Evolutionary conservation across 1,284 basidiomycete species (phyloP).

Genomic region (Puccinia brachypodii): DNA sequence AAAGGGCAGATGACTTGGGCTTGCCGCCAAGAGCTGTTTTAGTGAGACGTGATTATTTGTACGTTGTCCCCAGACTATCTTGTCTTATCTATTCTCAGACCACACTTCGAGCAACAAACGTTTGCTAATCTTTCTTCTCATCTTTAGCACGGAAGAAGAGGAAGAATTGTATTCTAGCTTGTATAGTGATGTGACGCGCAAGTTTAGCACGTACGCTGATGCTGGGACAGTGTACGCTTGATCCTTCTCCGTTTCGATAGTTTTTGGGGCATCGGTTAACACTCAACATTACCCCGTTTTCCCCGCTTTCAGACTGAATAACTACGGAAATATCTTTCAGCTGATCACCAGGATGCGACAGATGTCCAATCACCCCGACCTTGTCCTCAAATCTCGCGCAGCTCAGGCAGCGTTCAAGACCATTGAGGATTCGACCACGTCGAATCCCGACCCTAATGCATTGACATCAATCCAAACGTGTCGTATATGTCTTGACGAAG

Average conservation of each 20-base stretch:
- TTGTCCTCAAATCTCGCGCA: conserved; percentile 84
- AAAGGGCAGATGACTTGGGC: conserved; percentile 95
- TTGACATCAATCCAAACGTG: conserved; percentile 67
- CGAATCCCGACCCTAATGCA: conserved; percentile 55
- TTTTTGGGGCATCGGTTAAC: background rate
- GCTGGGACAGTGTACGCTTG: conserved; percentile 67
- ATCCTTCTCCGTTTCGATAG: background rate
- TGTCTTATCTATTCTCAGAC: conserved; percentile 63
- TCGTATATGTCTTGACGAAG: conserved; percentile 92
- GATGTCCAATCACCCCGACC: conserved; percentile 68
- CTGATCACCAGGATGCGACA: conserved; percentile 50
- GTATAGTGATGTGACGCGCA: conserved; percentile 87
- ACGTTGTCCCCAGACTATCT: conserved; percentile 64
- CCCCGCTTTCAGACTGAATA: conserved; percentile 54
- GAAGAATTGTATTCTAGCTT: conserved; percentile 74
- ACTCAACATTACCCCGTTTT: background rate
- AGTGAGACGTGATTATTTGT: conserved; percentile 88
- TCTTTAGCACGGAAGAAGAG: conserved; percentile 44
- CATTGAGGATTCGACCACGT: background rate
- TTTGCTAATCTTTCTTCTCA: background rate
- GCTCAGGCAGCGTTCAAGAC: conserved; percentile 44
- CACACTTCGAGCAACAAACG: background rate
- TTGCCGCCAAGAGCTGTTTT: conserved; percentile 91
- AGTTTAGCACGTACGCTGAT: conserved; percentile 86
- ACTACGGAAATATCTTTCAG: conserved; percentile 89